Evolutionary conservation across 768 basidiomycete genomes (phyloP), one percentile per base, ranked within the genome.

Genomic region (Phaffia australis): DNA sequence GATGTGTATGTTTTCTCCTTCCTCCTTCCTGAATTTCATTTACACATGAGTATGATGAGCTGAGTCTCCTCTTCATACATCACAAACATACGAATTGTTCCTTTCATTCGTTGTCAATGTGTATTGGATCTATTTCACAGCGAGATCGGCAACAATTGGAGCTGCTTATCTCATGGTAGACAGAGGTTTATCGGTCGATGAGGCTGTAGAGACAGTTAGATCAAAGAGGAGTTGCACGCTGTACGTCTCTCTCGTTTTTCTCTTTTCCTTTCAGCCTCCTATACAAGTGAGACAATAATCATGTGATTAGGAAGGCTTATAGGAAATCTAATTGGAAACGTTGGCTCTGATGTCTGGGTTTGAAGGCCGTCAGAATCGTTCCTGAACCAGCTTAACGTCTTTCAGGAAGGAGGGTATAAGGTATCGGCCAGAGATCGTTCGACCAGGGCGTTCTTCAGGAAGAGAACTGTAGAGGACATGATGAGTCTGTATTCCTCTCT

Each of bases 121-220:
- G 16, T 25, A 42, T 42, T 42, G 6, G 4, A 11, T 42, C 35
- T 27, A 58, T n/a, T 52, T 1, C 30, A 25, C 69, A 89, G 87
- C 87, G 72, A 83, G 92, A 27, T 91, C 89, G 70, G 84, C 86
- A 8, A 87, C 88, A 1, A 84, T 94, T 56, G 86, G 87, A 8
- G 85, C 89, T 1, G 92, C 91, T 4, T 95, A 90, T 73, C 78
- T 95, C 55, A 93, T 95, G 88, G 83, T 86, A 71, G 81, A 82
- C 4, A 79, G 80, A 69, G 80, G 83, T 19, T 56, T 84, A 2
- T 82, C 85, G 66, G 78, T 81, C 0, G 77, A 81, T 15, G 77
- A 79, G 25, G 90, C 92, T 6, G 76, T 95, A 16, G 81, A 84
- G 27, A 77, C 87, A 69, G 85, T 94, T 69, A 79, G 80, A 64